These are phyloP conservation scores for Microthlaspi erraticum DNA, from an alignment of 345 rosid genomes.

Conservation along the genomic window DNA sequence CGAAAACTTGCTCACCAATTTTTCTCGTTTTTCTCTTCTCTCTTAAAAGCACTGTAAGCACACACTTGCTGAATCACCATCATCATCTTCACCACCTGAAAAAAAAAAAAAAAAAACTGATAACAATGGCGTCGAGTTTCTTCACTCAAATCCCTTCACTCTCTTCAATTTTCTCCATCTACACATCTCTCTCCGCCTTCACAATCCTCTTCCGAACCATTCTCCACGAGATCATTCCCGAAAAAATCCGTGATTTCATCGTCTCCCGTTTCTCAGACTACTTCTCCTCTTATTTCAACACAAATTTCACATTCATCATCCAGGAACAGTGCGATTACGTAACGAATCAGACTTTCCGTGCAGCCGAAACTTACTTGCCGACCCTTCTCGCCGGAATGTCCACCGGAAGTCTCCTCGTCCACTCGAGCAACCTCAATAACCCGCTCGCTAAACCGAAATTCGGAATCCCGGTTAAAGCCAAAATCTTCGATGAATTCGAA, in stretches of 20 bases:
- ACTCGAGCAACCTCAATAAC: slow-evolving; percentile 35
- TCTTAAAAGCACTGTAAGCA: background rate
- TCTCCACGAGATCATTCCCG: slow-evolving; percentile 29
- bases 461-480: slow-evolving; percentile 22
- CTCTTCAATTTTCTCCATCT: slow-evolving; percentile 22
- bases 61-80: background rate
- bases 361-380: slow-evolving; percentile 30
- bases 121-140: slow-evolving; percentile 27
- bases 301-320: slow-evolving; percentile 36
- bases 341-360: slow-evolving; percentile 33
- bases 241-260: slow-evolving; percentile 14
- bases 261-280: slow-evolving; percentile 4
- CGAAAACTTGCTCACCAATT: slow-evolving; percentile 19
- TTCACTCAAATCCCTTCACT: slow-evolving; percentile 29
- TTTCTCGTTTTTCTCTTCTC: background rate
- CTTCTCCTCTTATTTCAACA: slow-evolving; percentile 22
- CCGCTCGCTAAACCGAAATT: slow-evolving; percentile 25
- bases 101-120: background rate
- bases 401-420: slow-evolving; percentile 36
- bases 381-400: slow-evolving; percentile 31
- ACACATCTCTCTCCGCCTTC: slow-evolving; percentile 40
- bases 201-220: slow-evolving; percentile 27
- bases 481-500: slow-evolving; percentile 29
- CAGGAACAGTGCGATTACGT: slow-evolving; percentile 26
- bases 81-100: background rate